Base-by-base conservation (phyloP, 2,329 filamentous ascomycete genomes). In the Fusarium tuaranense region DNA sequence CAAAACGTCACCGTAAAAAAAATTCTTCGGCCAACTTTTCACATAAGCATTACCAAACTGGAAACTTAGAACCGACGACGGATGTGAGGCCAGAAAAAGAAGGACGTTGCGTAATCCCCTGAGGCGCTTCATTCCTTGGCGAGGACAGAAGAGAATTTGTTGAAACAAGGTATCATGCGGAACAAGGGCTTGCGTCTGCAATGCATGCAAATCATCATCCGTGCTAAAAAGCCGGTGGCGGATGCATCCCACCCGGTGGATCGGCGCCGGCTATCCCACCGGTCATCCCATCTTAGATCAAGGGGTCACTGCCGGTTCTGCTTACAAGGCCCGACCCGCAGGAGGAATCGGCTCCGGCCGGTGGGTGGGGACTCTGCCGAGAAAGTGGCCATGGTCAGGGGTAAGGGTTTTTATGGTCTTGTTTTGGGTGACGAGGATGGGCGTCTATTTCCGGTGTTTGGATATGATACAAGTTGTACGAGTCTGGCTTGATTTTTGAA, bases 241-340 rank as follows among this genome's bases (percentile, higher is more conserved):
- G 57, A 38, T 30, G 12, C 7, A 34, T 22, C 25, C 34, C 20
- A 18, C 22, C 36, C 39, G 44, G 14, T 53, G 32, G 34, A 46
- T 46, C 36, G 59, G 25, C 48, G 51, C 67, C 44, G 16, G 53
- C 25, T 32, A 63, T 63, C 38, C 63, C 69, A 61, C 63, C 27
- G 38, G 60, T 39, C 53, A 71, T 71, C 58, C 62, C 68, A 55
- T 18, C 36, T 27, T 8, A n/a, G 34, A 65, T 71, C 68, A 55
- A 60, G 32, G 41, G 22, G 32, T 14, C 22, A 53, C 30, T 51
- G 44, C 68, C 61, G 36, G 46, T 18, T 55, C 13, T 57, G 58
- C 18, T 2, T 27, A 30, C 38, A 60, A n/a, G 44, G 61, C 13
- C 46, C 36, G 59, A 61, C 25, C 39, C 22, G 62, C 62, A 41